Percentiles rank a stretch among this genome's conserved stretches.
Conservation (phyloP, 2,329 filamentous ascomycete species). For the Periconia sp. region DNA sequence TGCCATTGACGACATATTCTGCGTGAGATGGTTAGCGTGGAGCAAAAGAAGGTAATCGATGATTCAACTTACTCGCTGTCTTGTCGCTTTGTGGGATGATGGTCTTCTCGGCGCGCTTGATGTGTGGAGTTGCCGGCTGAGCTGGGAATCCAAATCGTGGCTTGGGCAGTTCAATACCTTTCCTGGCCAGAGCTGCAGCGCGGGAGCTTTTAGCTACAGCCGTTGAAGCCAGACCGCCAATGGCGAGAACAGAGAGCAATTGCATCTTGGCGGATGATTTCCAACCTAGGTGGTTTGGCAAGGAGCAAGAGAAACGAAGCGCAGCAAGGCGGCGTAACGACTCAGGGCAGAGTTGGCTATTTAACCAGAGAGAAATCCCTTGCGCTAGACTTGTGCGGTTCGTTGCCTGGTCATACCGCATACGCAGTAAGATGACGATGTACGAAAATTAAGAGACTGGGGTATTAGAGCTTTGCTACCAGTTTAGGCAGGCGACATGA, state of each 20-base stretch:
- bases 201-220: conserved; percentile 31
- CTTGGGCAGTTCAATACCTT: conserved; percentile 23
- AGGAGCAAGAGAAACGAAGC: background rate
- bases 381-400: background rate
- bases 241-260: conserved; percentile 33
- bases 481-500: conserved; percentile 21
- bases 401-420: background rate
- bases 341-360: conserved; percentile 4
- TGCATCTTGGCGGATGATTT: conserved; percentile 24
- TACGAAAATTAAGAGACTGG: conserved; percentile 6
- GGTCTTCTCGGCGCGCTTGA: conserved; percentile 21
- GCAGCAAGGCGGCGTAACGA: conserved; percentile 1
- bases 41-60: background rate
- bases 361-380: conserved; percentile 4
- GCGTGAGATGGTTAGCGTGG: background rate
- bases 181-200: conserved; percentile 28
- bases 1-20: conserved; percentile 43
- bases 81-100: conserved; percentile 47
- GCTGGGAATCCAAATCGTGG: conserved; percentile 24
- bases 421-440: background rate
- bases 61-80: conserved; percentile 34
- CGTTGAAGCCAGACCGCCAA: conserved; percentile 28
- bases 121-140: conserved; percentile 16
- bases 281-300: background rate
- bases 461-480: conserved; percentile 14